Evolutionary conservation across 2,329 filamentous ascomycete species (phyloP), one percentile per base, ranked within the genome.

Genomic region (Pyrenochaeta sp.): DNA sequence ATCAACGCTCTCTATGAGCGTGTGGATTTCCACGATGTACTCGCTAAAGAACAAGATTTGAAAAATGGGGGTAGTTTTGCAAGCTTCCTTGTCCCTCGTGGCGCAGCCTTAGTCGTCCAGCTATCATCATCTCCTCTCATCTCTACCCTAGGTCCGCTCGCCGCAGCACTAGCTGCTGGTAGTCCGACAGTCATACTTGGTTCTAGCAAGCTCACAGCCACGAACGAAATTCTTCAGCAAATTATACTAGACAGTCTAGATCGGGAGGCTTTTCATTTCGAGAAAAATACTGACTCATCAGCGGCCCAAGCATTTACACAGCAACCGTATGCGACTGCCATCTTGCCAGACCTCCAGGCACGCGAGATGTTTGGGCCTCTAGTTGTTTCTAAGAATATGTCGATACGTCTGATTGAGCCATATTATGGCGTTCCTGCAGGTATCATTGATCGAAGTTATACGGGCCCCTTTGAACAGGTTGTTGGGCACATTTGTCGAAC

Each of bases 231-330:
- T 12, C 21, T 44, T 4, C 9, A 31, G 41, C 20, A 31, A 7
- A 31, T 31, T 29, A 47, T 47, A 11, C 20, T 23, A n/a, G 30
- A 37, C 10, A 29, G n/a, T 37, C 44, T 47, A n/a, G 44, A 47
- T 18, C 31, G 33, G 3, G 44, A 47, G n/a, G 44, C 44, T 9
- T 21, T 47, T 37, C 44, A 47, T 37, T 47, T 47, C 21, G 44
- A 47, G 20, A 47, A 23, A 9, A n/a, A 31, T 12, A 14, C 12
- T 14, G 14, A 42, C 29, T 17, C 14, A 14, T 42, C 20, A 12
- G 7, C 18, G 4, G 9, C 9, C 15, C 17, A 18, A 27, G 23
- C 23, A 5, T 27, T 27, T 5, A 27, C 23, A 27, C 23, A 27
- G 23, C 23, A 27, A 4, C 23, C 23, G 23, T 27, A 27, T 27